phyloP scores from a whole-genome alignment of 192 early-diverging fungal species.

The Entrophospora sp. region DNA sequence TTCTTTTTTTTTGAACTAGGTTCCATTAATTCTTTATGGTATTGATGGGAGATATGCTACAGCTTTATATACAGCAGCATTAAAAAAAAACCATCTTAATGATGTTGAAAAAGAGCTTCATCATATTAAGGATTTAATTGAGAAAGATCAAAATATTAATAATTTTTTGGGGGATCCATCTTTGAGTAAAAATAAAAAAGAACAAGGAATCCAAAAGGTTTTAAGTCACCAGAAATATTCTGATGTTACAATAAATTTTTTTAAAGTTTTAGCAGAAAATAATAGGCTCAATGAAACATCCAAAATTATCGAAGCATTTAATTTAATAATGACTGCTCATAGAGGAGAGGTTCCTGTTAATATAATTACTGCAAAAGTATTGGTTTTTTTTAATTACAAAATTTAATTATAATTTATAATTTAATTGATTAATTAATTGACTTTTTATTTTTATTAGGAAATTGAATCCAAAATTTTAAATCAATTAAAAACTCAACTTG shows the following conservation, averaged over 20 bases:
- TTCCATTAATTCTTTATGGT: slow-evolving; percentile 77
- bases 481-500: slow-evolving; percentile 67
- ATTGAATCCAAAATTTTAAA: slow-evolving; percentile 64
- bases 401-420: background rate
- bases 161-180: slow-evolving; percentile 82
- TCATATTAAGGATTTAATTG: slow-evolving; percentile 52
- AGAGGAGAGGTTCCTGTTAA: slow-evolving; percentile 80
- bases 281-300: slow-evolving; percentile 78
- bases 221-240: slow-evolving; percentile 59
- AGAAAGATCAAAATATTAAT: slow-evolving; percentile 63
- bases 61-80: slow-evolving; percentile 89
- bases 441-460: slow-evolving; percentile 36
- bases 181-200: slow-evolving; percentile 71
- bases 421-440: background rate
- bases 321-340: slow-evolving; percentile 78
- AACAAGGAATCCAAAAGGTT: slow-evolving; percentile 59
- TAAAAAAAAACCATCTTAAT: slow-evolving; percentile 68
- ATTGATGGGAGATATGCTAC: slow-evolving; percentile 97
- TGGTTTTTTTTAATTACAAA: background rate
- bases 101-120: slow-evolving; percentile 79
- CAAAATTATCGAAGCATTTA: slow-evolving; percentile 75
- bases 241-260: slow-evolving; percentile 85
- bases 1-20: no score
- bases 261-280: slow-evolving; percentile 88
- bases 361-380: slow-evolving; percentile 84